These are phyloP conservation scores for Diaporthe sp. DNA, from an alignment of 2,329 filamentous ascomycete genomes.

Conservation along the genomic window DNA sequence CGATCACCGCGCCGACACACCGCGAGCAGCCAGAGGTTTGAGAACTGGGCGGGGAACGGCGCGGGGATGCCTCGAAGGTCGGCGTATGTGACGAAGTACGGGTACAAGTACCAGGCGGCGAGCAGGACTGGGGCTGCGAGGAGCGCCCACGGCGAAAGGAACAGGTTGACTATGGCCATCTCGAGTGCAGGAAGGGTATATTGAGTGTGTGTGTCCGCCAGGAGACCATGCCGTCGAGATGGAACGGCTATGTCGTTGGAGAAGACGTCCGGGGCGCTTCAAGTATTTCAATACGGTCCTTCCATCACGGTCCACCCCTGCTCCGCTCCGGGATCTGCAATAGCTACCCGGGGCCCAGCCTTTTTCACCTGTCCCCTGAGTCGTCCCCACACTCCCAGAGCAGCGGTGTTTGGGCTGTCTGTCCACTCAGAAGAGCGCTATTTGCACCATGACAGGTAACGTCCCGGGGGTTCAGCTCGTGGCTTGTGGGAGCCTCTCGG, in stretches of 20 bases:
- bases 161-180: constrained; percentile 53
- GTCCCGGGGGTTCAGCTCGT: neutral
- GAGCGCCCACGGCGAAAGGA: constrained; percentile 62
- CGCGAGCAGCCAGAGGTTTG: constrained; percentile 84
- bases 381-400: constrained; percentile 4
- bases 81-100: constrained; percentile 70
- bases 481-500: neutral
- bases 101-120: constrained; percentile 69
- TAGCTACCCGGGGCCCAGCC: constrained; percentile 2
- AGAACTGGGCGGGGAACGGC: constrained; percentile 75
- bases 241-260: neutral
- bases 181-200: neutral
- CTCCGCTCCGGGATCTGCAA: constrained; percentile 18
- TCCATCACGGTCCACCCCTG: constrained; percentile 5
- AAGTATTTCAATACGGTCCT: neutral
- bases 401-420: neutral
- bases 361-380: constrained; percentile 10
- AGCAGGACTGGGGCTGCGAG: constrained; percentile 62
- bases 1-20: constrained; percentile 76
- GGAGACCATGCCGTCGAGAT: constrained; percentile 1
- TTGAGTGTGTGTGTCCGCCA: neutral
- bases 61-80: constrained; percentile 70
- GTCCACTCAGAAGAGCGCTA: constrained; percentile 10
- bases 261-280: neutral
- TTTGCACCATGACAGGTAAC: neutral